A percentile compares a stretch with the other conserved stretches of the same genome.
Conservation (phyloP, 1,139 yeast genomes). For the Zygosaccharomyces pseudobailii region DNA sequence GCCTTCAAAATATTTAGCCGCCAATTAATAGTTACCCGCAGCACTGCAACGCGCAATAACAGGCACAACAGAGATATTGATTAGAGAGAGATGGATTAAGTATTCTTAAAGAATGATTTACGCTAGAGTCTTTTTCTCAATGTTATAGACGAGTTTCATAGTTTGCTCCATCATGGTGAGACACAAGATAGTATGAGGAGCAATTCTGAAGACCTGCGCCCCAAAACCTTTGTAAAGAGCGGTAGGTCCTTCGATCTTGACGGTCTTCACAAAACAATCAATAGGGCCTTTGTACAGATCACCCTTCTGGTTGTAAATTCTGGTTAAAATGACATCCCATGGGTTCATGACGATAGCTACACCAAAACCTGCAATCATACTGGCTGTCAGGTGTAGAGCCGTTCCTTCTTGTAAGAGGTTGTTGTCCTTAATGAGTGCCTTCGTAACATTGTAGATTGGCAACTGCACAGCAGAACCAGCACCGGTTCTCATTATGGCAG, state of each 20-base stretch:
- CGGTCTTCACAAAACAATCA: slow-evolving; percentile 82
- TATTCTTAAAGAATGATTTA: not conserved
- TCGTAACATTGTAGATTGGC: slow-evolving; percentile 84
- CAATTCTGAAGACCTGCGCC: slow-evolving; percentile 88
- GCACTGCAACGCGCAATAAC: not conserved
- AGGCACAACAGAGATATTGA: not conserved
- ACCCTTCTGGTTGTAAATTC: slow-evolving; percentile 93
- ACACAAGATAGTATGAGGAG: slow-evolving; percentile 90
- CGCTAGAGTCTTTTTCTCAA: slow-evolving; percentile 37
- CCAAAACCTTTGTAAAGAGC: slow-evolving; percentile 94
- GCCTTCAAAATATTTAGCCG: slow-evolving; percentile 1
- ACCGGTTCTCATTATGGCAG: slow-evolving; percentile 91
- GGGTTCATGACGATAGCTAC: slow-evolving; percentile 97
- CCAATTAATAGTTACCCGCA: not conserved
- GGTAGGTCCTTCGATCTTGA: slow-evolving; percentile 71
- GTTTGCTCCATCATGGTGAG: slow-evolving; percentile 95
- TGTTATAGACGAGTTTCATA: slow-evolving; percentile 52
- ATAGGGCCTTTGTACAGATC: slow-evolving; percentile 78
- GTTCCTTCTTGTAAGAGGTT: slow-evolving; percentile 60
- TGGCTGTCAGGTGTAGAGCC: slow-evolving; percentile 64
- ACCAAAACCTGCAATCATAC: slow-evolving; percentile 82
- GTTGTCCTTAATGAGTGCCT: slow-evolving; percentile 46
- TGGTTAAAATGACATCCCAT: slow-evolving; percentile 89
- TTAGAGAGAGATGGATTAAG: not conserved
- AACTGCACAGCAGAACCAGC: slow-evolving; percentile 94